Evolutionary conservation across 2,329 filamentous ascomycete genomes (phyloP), one percentile per base, ranked within the genome.

Genomic region (Nigrograna mackinnonii): DNA sequence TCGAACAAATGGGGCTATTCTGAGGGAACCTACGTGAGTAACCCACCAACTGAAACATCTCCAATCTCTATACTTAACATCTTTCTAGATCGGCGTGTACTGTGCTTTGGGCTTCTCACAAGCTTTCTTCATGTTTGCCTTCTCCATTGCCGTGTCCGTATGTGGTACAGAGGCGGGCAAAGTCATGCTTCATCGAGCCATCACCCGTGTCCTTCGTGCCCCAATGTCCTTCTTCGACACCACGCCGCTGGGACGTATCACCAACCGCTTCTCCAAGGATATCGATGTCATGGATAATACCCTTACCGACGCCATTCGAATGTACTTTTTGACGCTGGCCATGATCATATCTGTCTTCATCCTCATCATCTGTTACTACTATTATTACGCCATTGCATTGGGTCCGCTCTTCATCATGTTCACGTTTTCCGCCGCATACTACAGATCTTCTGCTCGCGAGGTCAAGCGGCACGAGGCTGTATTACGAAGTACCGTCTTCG

Each of bases 231-330:
- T 97, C 73, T 97, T 97, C 71, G 94, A 99, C 59, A 97, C 94
- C 0, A 97, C 94, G 1, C 94, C 94, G 0, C 79, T 97, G 1
- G 94, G 94, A 16, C 86, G 92, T 26, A 96, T 97, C 66, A 96
- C 91, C 17, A 97, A 97, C 67, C 88, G 94, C 13, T 97, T 97
- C 71, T 95, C 90, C 22, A 87, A 92, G 55, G 94, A 99, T 60
- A 88, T 97, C 30, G 90, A 96, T 60, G 89, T 94, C 43, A 95
- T 97, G 90, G 94, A 97, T 71, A 96, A 96, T 67, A 89, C 85
- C 44, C 73, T 96, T 32, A 87, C 87, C 0, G 92, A 96, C 58
- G 86, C 89, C 3, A 89, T 96, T 70, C 84, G 92, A 52, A 95
- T 96, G 84, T 96, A 92, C 73, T 86, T 91, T 57, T 74, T 96